phyloP scores from a whole-genome alignment of 177 flowering plant species.

The Vitis hybrid region DNA sequence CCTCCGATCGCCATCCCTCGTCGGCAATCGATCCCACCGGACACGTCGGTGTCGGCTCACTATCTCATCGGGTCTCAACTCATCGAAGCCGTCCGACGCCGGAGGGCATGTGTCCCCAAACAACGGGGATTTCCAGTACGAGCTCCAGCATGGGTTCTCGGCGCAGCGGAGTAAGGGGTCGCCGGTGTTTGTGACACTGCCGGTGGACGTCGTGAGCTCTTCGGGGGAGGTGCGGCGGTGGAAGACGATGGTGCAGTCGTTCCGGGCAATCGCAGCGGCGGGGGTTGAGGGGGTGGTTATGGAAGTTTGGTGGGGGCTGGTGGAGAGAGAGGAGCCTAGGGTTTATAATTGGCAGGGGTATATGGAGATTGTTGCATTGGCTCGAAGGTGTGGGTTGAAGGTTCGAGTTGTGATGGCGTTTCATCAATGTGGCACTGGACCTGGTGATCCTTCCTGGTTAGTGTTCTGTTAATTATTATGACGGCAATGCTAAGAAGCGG shows the following conservation, averaged over 20 bases:
- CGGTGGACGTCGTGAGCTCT: conserved; percentile 37
- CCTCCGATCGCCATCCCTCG: background rate
- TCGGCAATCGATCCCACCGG: conserved; percentile 9
- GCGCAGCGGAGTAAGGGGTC: conserved; percentile 23
- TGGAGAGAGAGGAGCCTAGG: conserved; percentile 57
- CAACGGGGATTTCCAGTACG: conserved; percentile 31
- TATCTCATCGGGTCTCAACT: conserved; percentile 29
- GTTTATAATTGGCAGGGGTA: conserved; percentile 65
- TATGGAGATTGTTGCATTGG: conserved; percentile 50
- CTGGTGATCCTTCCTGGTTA: conserved; percentile 54
- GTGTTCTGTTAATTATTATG: conserved; percentile 10
- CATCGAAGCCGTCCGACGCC: conserved; percentile 35
- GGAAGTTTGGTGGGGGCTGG: conserved; percentile 86
- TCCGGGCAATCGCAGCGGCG: conserved; percentile 47
- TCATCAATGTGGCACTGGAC: conserved; percentile 54
- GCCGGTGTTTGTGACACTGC: conserved; percentile 66
- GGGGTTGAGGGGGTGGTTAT: conserved; percentile 74
- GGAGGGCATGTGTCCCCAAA: conserved; percentile 33
- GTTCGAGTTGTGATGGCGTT: conserved; percentile 71
- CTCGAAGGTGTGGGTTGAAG: conserved; percentile 46
- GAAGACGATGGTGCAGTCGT: conserved; percentile 43
- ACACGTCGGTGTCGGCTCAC: conserved; percentile 12
- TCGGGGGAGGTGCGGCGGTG: conserved; percentile 33
- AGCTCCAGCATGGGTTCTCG: conserved; percentile 29
- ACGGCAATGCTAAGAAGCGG: no score